Evolutionary conservation across 345 rosid species (phyloP).

Genomic region (Eucalyptus dawsonii): DNA sequence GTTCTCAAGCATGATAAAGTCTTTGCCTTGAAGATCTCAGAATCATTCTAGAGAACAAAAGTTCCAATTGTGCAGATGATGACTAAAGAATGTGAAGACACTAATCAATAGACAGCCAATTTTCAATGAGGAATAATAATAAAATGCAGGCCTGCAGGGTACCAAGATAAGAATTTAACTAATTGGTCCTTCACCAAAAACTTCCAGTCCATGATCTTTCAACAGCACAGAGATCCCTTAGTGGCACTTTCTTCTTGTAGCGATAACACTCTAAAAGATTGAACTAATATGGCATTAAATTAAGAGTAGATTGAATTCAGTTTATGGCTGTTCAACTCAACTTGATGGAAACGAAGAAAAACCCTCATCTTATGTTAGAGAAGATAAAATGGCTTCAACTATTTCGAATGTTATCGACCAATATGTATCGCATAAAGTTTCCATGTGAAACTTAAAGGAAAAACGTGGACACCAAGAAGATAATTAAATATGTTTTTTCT

Average conservation of each 20-base stretch:
- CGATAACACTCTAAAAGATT: not conserved
- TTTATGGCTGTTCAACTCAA: not conserved
- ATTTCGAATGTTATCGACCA: not conserved
- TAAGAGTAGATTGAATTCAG: not conserved
- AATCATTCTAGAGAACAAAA: not conserved
- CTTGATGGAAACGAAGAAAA: not conserved
- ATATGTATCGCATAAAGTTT: not conserved
- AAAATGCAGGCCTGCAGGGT: not conserved
- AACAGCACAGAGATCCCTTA: not conserved
- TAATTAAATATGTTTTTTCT: not conserved
- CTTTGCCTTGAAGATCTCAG: not conserved
- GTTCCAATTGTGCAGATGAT: not conserved
- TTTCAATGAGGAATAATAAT: not conserved
- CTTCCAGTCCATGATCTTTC: not conserved
- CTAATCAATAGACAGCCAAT: not conserved
- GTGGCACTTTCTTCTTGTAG: not conserved
- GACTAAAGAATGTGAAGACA: not conserved
- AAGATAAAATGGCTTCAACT: not conserved
- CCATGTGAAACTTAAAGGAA: not conserved
- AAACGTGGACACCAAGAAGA: not conserved
- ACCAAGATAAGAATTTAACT: not conserved
- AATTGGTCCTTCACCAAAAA: not conserved
- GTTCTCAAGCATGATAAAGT: not conserved
- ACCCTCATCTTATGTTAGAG: not conserved
- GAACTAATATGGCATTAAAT: not conserved